Percentiles rank a stretch among this genome's conserved stretches.
phyloP scores from a whole-genome alignment of 2,329 filamentous ascomycete species.

The Ceratocystis colombiana region DNA sequence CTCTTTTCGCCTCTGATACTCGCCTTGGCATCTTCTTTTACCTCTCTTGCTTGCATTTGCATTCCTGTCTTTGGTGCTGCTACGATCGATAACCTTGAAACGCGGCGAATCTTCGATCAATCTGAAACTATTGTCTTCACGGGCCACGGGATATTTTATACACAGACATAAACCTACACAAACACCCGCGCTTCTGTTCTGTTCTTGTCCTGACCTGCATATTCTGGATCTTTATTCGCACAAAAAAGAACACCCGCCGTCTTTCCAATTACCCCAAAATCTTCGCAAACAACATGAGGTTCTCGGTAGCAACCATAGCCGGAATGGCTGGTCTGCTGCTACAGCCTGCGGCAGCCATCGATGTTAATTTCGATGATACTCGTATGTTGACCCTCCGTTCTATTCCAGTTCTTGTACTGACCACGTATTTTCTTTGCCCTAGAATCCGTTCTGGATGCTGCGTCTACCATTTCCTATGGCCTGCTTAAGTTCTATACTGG shows the following conservation, averaged over 20 bases:
- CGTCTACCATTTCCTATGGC: constrained; percentile 40
- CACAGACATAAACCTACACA: not conserved
- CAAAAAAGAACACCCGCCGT: constrained; percentile 4
- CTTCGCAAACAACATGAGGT: constrained; percentile 20
- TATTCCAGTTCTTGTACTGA: constrained; percentile 25
- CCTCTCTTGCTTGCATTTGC: constrained; percentile 5
- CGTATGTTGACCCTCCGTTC: constrained; percentile 16
- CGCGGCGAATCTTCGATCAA: not conserved
- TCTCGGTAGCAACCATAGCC: constrained; percentile 22
- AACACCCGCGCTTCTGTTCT: not conserved
- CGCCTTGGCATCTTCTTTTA: not conserved
- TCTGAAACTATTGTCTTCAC: constrained; percentile 1
- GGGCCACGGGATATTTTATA: not conserved
- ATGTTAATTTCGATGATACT: constrained; percentile 31
- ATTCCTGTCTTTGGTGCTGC: not conserved
- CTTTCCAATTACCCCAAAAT: not conserved
- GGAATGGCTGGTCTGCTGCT: constrained; percentile 22
- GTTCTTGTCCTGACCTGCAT: not conserved
- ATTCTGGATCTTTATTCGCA: not conserved
- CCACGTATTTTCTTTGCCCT: constrained; percentile 30
- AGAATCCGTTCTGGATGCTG: constrained; percentile 44
- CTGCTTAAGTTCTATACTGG: constrained; percentile 45
- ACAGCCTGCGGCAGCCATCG: constrained; percentile 22
- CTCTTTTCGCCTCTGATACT: constrained; percentile 1
- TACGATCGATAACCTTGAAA: not conserved